Evolutionary conservation across 1,139 yeast species (phyloP).

Genomic region (Pneumocystis sp.): DNA sequence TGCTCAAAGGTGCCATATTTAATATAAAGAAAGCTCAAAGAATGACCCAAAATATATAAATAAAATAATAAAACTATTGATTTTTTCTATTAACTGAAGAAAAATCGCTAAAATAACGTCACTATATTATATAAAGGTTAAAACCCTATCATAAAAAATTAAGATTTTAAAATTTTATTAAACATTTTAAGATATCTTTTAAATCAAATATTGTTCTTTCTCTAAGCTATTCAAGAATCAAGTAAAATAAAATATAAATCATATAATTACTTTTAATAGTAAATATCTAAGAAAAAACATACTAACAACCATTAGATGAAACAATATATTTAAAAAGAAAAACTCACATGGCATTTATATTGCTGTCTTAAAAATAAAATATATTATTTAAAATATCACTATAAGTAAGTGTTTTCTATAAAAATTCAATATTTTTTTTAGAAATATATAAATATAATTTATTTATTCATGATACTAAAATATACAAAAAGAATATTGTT

Average conservation of each 20-base stretch:
- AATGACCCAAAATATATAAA: not conserved
- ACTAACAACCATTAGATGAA: not conserved
- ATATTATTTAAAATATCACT: too few species aligned
- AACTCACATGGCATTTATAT: not conserved
- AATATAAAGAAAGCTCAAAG: slow-evolving; percentile 17
- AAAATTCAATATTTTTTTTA: too few species aligned
- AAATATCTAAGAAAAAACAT: not conserved
- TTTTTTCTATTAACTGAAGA: not conserved
- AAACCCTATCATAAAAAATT: not conserved
- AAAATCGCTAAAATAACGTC: not conserved
- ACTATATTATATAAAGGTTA: not conserved
- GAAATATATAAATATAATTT: too few species aligned
- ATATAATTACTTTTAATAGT: not conserved
- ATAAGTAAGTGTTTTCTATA: too few species aligned
- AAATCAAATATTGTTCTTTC: not conserved
- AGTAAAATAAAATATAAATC: not conserved
- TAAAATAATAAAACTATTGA: not conserved
- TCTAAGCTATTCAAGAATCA: not conserved
- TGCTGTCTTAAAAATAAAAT: too few species aligned
- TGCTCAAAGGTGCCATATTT: slow-evolving; percentile 3
- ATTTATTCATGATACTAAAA: too few species aligned
- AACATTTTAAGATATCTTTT: too few species aligned
- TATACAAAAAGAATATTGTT: too few species aligned
- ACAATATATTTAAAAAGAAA: not conserved
- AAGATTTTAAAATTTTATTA: not conserved